A percentile compares a stretch with the other conserved stretches of the same genome.
Conservation (phyloP, 768 basidiomycete genomes). For the Kwoniella pini region DNA sequence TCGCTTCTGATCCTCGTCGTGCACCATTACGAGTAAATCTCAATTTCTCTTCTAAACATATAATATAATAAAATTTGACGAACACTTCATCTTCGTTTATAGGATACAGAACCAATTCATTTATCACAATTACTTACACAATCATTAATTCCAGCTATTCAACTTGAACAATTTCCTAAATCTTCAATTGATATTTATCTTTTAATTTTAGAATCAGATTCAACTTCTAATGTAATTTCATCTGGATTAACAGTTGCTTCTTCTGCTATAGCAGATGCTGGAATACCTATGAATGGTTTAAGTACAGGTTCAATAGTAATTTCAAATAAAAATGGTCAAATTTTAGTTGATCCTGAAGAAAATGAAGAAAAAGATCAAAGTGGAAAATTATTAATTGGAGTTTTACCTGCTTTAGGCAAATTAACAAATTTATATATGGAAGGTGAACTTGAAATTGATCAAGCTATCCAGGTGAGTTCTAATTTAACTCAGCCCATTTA, state of each 20-base stretch:
- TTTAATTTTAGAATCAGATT: slow-evolving; percentile 86
- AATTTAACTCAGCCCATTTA: background rate
- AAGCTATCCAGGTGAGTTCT: slow-evolving; percentile 63
- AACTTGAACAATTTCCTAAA: slow-evolving; percentile 89
- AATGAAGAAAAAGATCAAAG: slow-evolving; percentile 58
- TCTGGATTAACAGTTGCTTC: slow-evolving; percentile 84
- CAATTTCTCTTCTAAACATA: background rate
- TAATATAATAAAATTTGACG: too few species aligned
- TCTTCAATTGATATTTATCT: slow-evolving; percentile 89
- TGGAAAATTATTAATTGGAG: slow-evolving; percentile 75
- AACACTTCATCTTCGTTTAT: background rate
- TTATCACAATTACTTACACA: slow-evolving; percentile 82
- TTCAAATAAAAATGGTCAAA: slow-evolving; percentile 21
- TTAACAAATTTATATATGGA: slow-evolving; percentile 86
- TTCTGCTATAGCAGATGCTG: slow-evolving; percentile 83
- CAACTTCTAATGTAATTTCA: slow-evolving; percentile 82
- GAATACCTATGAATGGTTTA: slow-evolving; percentile 81
- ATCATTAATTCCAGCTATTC: slow-evolving; percentile 71
- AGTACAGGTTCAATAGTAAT: slow-evolving; percentile 82
- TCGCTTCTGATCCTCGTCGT: slow-evolving; percentile 74
- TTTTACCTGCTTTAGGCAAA: slow-evolving; percentile 82
- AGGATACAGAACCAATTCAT: slow-evolving; percentile 90
- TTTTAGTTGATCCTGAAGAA: slow-evolving; percentile 77
- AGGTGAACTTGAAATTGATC: slow-evolving; percentile 64
- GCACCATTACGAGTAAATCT: slow-evolving; percentile 79